A percentile compares a stretch with the other conserved stretches of the same genome.
Conservation (phyloP, 208 protist genomes). For the Crithidia fasciculata region DNA sequence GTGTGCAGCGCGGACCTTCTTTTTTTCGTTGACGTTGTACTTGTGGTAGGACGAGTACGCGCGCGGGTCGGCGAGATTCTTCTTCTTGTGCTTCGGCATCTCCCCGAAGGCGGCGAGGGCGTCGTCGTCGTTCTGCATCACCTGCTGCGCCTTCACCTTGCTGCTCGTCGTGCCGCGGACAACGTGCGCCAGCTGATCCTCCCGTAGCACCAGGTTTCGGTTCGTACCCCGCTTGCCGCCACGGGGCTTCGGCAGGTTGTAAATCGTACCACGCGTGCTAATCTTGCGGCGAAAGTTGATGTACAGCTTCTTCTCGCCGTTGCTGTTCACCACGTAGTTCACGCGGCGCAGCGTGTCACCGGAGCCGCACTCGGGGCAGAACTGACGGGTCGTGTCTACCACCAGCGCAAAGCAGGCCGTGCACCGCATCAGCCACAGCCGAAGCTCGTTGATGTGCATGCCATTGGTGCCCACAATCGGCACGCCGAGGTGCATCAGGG, state of each 20-base stretch:
- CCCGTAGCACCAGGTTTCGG: slow-evolving; percentile 82
- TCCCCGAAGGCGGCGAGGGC: slow-evolving; percentile 82
- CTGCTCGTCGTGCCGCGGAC: slow-evolving; percentile 64
- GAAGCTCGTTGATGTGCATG: slow-evolving; percentile 88
- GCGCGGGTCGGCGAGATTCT: slow-evolving; percentile 63
- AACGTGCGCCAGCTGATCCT: slow-evolving; percentile 91
- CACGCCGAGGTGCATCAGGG: slow-evolving; percentile 91
- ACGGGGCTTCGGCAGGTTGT: slow-evolving; percentile 88
- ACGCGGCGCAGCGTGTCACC: slow-evolving; percentile 92
- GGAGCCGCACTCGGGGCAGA: slow-evolving; percentile 87
- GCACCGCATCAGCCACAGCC: slow-evolving; percentile 92
- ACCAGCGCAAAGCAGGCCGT: slow-evolving; percentile 88
- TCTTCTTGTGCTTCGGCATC: slow-evolving; percentile 58
- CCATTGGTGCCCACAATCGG: slow-evolving; percentile 87
- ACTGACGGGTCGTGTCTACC: slow-evolving; percentile 92
- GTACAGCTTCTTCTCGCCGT: slow-evolving; percentile 86
- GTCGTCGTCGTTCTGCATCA: slow-evolving; percentile 46
- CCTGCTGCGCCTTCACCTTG: slow-evolving; percentile 65
- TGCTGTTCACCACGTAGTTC: slow-evolving; percentile 86
- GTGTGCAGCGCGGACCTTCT: slow-evolving; percentile 79
- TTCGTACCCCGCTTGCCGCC: slow-evolving; percentile 89
- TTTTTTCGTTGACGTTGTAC: slow-evolving; percentile 92
- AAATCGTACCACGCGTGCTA: slow-evolving; percentile 87
- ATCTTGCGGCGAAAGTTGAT: slow-evolving; percentile 90
- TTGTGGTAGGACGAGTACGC: slow-evolving; percentile 82